Evolutionary conservation across 768 basidiomycete genomes (phyloP).

Genomic region (Chalciporus chontae): DNA sequence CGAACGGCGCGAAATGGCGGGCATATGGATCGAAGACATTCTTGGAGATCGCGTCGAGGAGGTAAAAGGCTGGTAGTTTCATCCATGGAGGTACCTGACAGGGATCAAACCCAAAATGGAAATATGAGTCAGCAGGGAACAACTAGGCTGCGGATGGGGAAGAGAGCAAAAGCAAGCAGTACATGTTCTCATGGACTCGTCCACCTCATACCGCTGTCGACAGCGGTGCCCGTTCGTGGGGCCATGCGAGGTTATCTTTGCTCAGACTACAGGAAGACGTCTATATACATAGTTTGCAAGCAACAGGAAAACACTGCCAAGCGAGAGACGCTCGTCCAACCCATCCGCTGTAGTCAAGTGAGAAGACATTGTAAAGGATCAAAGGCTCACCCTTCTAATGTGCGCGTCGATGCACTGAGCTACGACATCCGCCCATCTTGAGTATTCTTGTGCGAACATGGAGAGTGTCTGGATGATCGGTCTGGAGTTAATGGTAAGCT

Average conservation of each 20-base stretch:
- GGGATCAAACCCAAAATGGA: constrained; percentile 25
- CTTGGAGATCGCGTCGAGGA: constrained; percentile 95
- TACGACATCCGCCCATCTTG: constrained; percentile 74
- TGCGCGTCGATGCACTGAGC: constrained; percentile 81
- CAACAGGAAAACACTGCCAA: constrained; percentile 23
- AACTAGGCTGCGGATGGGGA: constrained; percentile 19
- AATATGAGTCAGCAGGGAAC: constrained; percentile 71
- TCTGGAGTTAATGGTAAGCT: constrained; percentile 91
- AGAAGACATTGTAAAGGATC: constrained; percentile 20
- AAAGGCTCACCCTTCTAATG: constrained; percentile 79
- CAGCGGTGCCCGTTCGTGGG: constrained; percentile 32
- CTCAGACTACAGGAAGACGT: constrained; percentile 41
- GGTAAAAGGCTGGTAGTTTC: constrained; percentile 92
- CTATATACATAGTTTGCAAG: constrained; percentile 43
- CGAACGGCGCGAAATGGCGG: constrained; percentile 75
- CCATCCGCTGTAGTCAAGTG: constrained; percentile 26
- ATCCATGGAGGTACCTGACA: constrained; percentile 81
- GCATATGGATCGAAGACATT: constrained; percentile 94
- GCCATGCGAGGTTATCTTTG: constrained; percentile 37
- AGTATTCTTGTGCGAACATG: constrained; percentile 85
- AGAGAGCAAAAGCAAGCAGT: constrained; percentile 30
- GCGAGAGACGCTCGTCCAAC: constrained; percentile 23
- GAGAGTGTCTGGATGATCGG: constrained; percentile 92
- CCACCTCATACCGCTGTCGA: constrained; percentile 30
- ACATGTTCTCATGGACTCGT: constrained; percentile 37